These are phyloP conservation scores for Thelonectria rubi DNA, from an alignment of 2,329 filamentous ascomycete species.

Conservation along the genomic window DNA sequence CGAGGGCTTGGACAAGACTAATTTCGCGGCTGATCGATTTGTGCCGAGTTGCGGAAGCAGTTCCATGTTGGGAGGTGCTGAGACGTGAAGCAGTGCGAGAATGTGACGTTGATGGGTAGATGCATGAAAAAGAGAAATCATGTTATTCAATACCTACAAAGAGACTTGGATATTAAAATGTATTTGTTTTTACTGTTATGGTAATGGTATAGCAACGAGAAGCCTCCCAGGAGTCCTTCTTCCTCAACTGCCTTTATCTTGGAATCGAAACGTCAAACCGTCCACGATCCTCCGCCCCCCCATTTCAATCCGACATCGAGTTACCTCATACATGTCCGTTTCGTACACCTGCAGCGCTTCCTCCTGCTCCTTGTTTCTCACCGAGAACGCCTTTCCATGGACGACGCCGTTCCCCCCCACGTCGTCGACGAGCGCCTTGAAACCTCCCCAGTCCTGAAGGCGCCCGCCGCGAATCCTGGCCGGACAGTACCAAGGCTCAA, in stretches of 20 bases:
- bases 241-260: neutral
- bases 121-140: too few species aligned
- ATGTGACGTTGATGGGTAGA: too few species aligned
- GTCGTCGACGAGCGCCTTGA: conserved; percentile 17
- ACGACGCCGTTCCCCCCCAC: neutral
- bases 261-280: conserved; percentile 21
- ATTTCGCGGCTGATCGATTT: too few species aligned
- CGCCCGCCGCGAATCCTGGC: neutral
- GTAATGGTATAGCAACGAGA: too few species aligned
- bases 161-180: too few species aligned
- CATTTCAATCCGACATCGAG: conserved; percentile 11
- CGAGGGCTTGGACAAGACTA: too few species aligned
- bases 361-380: conserved; percentile 8
- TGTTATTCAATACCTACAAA: too few species aligned
- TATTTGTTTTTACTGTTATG: too few species aligned
- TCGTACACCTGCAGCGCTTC: conserved; percentile 14
- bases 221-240: neutral
- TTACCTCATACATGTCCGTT: conserved; percentile 11
- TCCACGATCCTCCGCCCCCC: neutral
- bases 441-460: conserved; percentile 4
- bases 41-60: too few species aligned
- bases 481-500: neutral
- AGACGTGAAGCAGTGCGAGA: too few species aligned
- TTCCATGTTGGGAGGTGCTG: too few species aligned
- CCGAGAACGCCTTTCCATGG: neutral